Percentiles rank a stretch among this genome's conserved stretches.
Conservation (phyloP, 2,329 filamentous ascomycete species). For the Coniella lustricola region DNA sequence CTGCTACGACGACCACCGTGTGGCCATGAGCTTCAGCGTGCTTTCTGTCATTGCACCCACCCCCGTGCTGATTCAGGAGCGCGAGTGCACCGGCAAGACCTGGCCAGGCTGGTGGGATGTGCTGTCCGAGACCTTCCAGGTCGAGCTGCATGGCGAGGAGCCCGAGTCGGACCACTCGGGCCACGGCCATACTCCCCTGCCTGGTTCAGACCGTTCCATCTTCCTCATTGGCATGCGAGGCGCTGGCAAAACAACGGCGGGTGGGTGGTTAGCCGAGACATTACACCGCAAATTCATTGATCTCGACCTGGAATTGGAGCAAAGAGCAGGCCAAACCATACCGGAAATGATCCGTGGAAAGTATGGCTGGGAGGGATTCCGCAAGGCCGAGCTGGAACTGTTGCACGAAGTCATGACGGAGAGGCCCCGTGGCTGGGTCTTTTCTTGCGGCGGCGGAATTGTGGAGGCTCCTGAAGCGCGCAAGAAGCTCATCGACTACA, state of each 20-base stretch:
- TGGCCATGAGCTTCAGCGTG: constrained; percentile 98
- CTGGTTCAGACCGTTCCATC: constrained; percentile 54
- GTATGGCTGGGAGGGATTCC: constrained; percentile 81
- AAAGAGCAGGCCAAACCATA: constrained; percentile 65
- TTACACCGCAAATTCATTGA: constrained; percentile 76
- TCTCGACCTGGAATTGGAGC: constrained; percentile 81
- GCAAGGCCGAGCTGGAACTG: constrained; percentile 68
- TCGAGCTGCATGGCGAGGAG: constrained; percentile 70
- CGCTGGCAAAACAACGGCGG: constrained; percentile 91
- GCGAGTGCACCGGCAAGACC: constrained; percentile 92
- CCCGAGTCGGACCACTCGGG: constrained; percentile 24
- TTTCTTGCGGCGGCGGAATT: constrained; percentile 90
- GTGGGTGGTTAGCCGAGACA: constrained; percentile 72
- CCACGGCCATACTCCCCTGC: constrained; percentile 24
- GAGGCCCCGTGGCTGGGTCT: constrained; percentile 67
- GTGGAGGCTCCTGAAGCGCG: constrained; percentile 80
- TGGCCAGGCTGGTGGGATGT: constrained; percentile 99
- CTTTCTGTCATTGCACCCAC: constrained; percentile 65
- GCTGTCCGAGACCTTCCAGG: constrained; percentile 69
- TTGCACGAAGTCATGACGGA: constrained; percentile 68
- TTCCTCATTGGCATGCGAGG: constrained; percentile 97
- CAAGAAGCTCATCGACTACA: constrained; percentile 65
- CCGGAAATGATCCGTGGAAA: constrained; percentile 71
- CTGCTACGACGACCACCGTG: constrained; percentile 96
- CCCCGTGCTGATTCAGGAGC: constrained; percentile 73